These are phyloP conservation scores for Neurospora intermedia DNA, from an alignment of 495 filamentous ascomycete species.

Conservation along the genomic window DNA sequence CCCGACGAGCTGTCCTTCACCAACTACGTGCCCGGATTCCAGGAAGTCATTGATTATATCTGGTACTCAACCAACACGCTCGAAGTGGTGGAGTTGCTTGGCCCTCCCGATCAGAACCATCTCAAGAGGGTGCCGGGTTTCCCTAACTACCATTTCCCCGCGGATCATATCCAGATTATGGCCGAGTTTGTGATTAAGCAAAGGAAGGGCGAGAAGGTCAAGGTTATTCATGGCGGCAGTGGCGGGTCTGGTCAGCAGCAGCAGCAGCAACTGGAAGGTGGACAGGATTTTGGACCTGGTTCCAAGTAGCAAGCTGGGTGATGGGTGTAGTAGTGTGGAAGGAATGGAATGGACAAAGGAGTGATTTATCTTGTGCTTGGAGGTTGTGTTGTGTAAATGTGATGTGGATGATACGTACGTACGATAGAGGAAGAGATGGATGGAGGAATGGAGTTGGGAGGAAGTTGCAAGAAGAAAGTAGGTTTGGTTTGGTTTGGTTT, in stretches of 20 bases:
- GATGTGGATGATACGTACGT: background rate
- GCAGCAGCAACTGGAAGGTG: background rate
- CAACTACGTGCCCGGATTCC: slow-evolving; percentile 89
- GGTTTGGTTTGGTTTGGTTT: background rate
- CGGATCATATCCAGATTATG: slow-evolving; percentile 88
- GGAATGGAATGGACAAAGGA: background rate
- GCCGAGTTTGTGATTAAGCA: slow-evolving; percentile 86
- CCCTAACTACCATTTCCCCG: slow-evolving; percentile 94
- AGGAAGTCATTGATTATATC: slow-evolving; percentile 87
- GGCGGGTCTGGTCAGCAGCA: background rate
- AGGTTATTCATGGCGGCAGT: background rate
- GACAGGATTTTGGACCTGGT: background rate
- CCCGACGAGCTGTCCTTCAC: slow-evolving; percentile 83
- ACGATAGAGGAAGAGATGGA: background rate
- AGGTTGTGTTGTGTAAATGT: background rate
- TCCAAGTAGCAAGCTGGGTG: background rate
- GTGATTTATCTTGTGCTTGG: background rate
- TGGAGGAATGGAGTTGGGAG: background rate
- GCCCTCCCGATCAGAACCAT: slow-evolving; percentile 83
- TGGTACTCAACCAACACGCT: slow-evolving; percentile 92
- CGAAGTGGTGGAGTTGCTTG: slow-evolving; percentile 77
- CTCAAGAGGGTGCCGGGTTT: slow-evolving; percentile 86
- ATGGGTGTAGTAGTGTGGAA: too few species aligned
- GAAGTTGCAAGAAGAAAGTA: background rate
- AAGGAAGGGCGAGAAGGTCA: slow-evolving; percentile 64